A percentile compares a stretch with the other conserved stretches of the same genome.
phyloP scores from a whole-genome alignment of 306 rosid species.

The Medicago arabica region DNA sequence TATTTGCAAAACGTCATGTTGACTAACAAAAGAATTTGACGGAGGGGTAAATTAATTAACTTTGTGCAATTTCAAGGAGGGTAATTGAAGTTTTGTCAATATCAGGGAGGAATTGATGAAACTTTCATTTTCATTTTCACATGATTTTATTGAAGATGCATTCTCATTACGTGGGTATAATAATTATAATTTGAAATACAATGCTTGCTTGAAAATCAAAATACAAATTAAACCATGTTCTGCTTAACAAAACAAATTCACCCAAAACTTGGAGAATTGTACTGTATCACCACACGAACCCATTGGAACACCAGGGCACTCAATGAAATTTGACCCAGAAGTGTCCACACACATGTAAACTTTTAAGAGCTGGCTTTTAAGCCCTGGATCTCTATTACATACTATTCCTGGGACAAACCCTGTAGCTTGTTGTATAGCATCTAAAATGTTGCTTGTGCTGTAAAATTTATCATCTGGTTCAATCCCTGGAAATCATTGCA shows the following conservation, averaged over 20 bases:
- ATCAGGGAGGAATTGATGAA: too few relatives aligned
- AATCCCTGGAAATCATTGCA: constrained; percentile 52
- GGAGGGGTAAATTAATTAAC: too few relatives aligned
- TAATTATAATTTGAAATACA: not conserved
- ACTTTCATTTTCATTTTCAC: too few relatives aligned
- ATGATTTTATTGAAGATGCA: too few relatives aligned
- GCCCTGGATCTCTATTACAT: constrained; percentile 58
- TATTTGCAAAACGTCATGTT: too few relatives aligned
- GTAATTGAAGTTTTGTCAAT: too few relatives aligned
- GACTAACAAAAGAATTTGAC: too few relatives aligned
- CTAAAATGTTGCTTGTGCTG: constrained; percentile 46
- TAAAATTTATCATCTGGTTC: constrained; percentile 65
- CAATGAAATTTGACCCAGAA: constrained; percentile 57
- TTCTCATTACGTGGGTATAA: too few relatives aligned
- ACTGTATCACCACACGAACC: constrained; percentile 48
- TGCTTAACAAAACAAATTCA: not conserved
- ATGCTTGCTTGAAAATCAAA: not conserved
- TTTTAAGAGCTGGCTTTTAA: constrained; percentile 60
- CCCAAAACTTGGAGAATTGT: constrained; percentile 58
- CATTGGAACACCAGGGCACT: constrained; percentile 65
- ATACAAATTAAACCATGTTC: not conserved
- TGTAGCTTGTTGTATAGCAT: constrained; percentile 57
- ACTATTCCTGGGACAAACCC: constrained; percentile 61
- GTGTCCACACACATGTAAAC: constrained; percentile 71
- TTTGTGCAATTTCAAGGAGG: too few relatives aligned